Base-by-base conservation (phyloP, 2,329 filamentous ascomycete genomes). In the Epicoccum nigrum region DNA sequence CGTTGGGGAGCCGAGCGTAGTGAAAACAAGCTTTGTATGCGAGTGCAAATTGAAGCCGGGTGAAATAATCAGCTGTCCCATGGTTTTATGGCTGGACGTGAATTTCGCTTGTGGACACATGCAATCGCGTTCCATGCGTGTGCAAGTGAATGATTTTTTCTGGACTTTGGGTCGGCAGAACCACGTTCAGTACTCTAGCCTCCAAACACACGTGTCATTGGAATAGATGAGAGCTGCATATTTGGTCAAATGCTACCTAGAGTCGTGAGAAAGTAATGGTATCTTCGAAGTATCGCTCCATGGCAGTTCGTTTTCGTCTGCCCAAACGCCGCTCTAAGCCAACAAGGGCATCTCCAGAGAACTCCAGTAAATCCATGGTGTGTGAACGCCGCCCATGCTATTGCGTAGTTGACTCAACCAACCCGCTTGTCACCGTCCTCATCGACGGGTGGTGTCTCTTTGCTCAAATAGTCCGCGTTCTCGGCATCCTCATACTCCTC, bases 401-500 rank as follows among this genome's bases (percentile, higher is more conserved):
- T 43, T 9, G 2, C 20, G 13, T 4, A 47, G 17, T 7, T 34
- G 28, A 30, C 13, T 40, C 23, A 52, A 19, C 55, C 64, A 3
- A 67, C 64, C 23, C 69, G 58, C 56, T 68, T 68, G 42, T 71
- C 69, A 9, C 65, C 70, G 9, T 49, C 64, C 45, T 70, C 68
- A n/a, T 68, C 65, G 2, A 35, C 44, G 4, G 76, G 76, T 51
- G 76, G 75, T 4, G 80, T 82, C 19, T 80, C 87, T 7, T 89
- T 89, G 68, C 88, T 93, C 43, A 99, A 78, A 72, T 99, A 99
- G 67, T 96, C 88, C 27, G 90, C 86, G 69, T 89, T 84, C 74
- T 99, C 94, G 4, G 94, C 94, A 23, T 93, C 92, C 76, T 97
- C 93, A 71, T 99, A 99, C 79, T 99, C 94, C 43, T 85, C 84